Base-by-base conservation (phyloP, 2,329 filamentous ascomycete species). In the Botrytis fabae region DNA sequence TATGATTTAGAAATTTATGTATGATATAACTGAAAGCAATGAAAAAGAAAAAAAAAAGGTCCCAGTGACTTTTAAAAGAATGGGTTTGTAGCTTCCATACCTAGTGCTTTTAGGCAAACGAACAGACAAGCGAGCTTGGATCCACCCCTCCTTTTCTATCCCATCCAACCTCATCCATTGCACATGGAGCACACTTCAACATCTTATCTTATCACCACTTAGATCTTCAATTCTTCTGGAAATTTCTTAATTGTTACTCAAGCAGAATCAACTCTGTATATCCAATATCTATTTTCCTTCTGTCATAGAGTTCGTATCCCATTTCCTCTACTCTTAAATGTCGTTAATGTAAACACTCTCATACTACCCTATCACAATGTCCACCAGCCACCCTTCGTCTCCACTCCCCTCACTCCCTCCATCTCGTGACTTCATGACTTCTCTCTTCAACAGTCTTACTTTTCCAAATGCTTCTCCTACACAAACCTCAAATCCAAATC, bases 341-440 rank as follows among this genome's bases (percentile, higher is more conserved):
- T 18, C 51, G 8, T 32, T 32, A 18, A 57, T 18, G 14, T 28
- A 57, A 57, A 54, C 25, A 54, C 14, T 54, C 42, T 25, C 48
- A n/a, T 54, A 14, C 25, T 25, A 54, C 28, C n/a, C 2, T 12
- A 32, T 18, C 51, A 59, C 25, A 61, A 72, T 68, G 62, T 25
- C 63, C n/a, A 72, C 51, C 46, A 32, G 6, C 14, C 46, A 68
- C 25, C 16, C 46, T 61, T 35, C n/a, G 46, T n/a, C 57, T 16
- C n/a, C 14, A 48, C 40, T 44, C 16, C 2, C 65, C 4, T 28
- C 71, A 18, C 77, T 81, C 48, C 79, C 79, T 14, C 77, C 74
- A n/a, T 73, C 79, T 44, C 76, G 78, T 57, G 28, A 25, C 5
- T 74, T 81, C 73, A 71, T 81, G 22, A 81, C 78, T 18, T 77